Evolutionary conservation across 2,329 filamentous ascomycete species (phyloP), one percentile per base, ranked within the genome.

Genomic region (Venturia nashicola): DNA sequence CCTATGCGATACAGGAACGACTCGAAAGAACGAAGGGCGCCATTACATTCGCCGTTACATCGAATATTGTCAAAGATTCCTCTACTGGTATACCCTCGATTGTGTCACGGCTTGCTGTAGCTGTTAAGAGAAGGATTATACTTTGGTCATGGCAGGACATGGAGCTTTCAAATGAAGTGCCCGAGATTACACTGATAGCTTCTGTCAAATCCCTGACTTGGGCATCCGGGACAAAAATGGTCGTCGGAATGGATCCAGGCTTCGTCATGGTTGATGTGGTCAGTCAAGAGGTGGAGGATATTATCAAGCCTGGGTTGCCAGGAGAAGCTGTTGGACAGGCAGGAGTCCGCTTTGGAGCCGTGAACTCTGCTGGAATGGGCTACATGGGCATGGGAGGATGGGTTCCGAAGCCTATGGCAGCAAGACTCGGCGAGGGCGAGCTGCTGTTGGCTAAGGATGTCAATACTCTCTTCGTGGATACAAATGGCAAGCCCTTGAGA

Each of bases 141-240:
- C 77, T 97, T 64, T 99, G 94, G 92, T 90, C 87, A 71, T 99
- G 95, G 94, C 89, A 94, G 70, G 92, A 96, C 73, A 94, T 91
- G 79, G 94, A 97, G 77, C 81, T 97, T 51, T 83, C 83, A 60
- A 80, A 83, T 2, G 86, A 94, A 42, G 85, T 96, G 51, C 83
- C 83, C 59, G 80, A 83, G 3, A 84, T 97, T 44, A 84, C 86
- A 1, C 80, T 97, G 55, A 80, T 90, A 42, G 93, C 93, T 70
- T 86, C 89, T 27, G 89, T 97, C 67, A 90, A 94, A 71, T 92
- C 88, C 16, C 79, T 97, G 67, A 96, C 90, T 2, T 99, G 94
- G 94, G 89, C 90, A 7, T 91, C 85, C 65, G 91, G 90, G 16
- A 93, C 87, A 0, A 92, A 87, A 74, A 78, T 99, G 7, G 86